Evolutionary conservation across 177 flowering plant genomes (phyloP).

Genomic region (Telopea speciosissima): DNA sequence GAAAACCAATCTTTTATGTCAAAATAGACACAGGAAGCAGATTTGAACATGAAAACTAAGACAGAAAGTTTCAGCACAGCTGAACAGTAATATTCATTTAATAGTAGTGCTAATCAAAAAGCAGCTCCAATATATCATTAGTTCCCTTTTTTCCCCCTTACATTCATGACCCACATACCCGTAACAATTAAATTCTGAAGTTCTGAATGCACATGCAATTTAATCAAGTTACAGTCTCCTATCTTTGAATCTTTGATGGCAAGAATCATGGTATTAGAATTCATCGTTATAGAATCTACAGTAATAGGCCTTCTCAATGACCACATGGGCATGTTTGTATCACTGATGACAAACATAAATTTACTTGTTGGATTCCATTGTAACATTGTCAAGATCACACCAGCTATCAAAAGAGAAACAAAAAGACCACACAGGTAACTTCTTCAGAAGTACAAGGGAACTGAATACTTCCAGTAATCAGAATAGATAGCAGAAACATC

Average conservation of each 20-base stretch:
- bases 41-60: too few relatives aligned
- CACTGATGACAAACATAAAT: conserved; percentile 90
- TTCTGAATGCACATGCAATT: not conserved
- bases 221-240: not conserved
- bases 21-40: too few relatives aligned
- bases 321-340: conserved; percentile 95
- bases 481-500: not conserved
- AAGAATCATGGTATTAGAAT: conserved; percentile 83
- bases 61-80: too few relatives aligned
- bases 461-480: not conserved
- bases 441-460: not conserved
- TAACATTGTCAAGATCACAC: conserved; percentile 44
- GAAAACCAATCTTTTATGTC: too few relatives aligned
- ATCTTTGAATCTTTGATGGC: conserved; percentile 99
- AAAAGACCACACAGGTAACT: not conserved
- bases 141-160: too few relatives aligned
- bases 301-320: conserved; percentile 95
- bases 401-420: not conserved
- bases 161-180: too few relatives aligned
- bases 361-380: too few relatives aligned
- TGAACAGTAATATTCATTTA: too few relatives aligned
- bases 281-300: conserved; percentile 96
- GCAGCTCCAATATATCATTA: too few relatives aligned
- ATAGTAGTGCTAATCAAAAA: too few relatives aligned
- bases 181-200: too few relatives aligned